These are phyloP conservation scores for Erodium maritimum DNA, from an alignment of 345 rosid genomes.

Conservation along the genomic window DNA sequence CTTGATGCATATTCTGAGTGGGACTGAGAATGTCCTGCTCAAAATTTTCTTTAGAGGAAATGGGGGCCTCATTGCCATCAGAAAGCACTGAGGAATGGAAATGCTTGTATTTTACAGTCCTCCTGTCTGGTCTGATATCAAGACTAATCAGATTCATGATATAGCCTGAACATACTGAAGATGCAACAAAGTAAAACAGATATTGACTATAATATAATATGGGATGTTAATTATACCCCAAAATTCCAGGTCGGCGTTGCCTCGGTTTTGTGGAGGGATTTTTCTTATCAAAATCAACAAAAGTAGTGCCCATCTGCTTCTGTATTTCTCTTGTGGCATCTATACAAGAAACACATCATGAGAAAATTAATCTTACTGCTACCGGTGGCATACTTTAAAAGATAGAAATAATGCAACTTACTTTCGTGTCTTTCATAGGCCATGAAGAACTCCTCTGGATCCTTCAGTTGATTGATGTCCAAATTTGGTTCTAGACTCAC, in stretches of 20 bases:
- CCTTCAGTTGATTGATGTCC: slow-evolving; percentile 45
- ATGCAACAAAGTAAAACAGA: not conserved
- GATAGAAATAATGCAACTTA: slow-evolving; percentile 22
- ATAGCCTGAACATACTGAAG: not conserved
- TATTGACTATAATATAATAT: not conserved
- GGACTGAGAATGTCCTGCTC: slow-evolving; percentile 21
- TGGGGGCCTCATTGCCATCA: slow-evolving; percentile 6
- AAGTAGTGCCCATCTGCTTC: slow-evolving; percentile 45
- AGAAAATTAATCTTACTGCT: not conserved
- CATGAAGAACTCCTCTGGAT: slow-evolving; percentile 54
- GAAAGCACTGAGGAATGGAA: slow-evolving; percentile 12
- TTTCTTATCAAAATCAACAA: slow-evolving; percentile 24
- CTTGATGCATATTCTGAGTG: slow-evolving; percentile 18
- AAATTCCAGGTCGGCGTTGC: slow-evolving; percentile 56
- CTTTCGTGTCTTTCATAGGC: slow-evolving; percentile 53
- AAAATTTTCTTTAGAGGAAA: slow-evolving; percentile 25
- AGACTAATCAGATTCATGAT: slow-evolving; percentile 5
- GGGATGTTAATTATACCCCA: slow-evolving; percentile 28
- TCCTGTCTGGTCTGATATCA: slow-evolving; percentile 20
- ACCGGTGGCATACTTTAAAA: not conserved
- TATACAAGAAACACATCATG: slow-evolving; percentile 14
- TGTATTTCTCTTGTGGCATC: slow-evolving; percentile 63
- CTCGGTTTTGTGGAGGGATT: slow-evolving; percentile 22
- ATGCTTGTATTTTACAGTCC: slow-evolving; percentile 38
- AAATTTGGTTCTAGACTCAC: slow-evolving; percentile 35